These are phyloP conservation scores for Xylariales sp. DNA, from an alignment of 2,329 filamentous ascomycete species.

Conservation along the genomic window DNA sequence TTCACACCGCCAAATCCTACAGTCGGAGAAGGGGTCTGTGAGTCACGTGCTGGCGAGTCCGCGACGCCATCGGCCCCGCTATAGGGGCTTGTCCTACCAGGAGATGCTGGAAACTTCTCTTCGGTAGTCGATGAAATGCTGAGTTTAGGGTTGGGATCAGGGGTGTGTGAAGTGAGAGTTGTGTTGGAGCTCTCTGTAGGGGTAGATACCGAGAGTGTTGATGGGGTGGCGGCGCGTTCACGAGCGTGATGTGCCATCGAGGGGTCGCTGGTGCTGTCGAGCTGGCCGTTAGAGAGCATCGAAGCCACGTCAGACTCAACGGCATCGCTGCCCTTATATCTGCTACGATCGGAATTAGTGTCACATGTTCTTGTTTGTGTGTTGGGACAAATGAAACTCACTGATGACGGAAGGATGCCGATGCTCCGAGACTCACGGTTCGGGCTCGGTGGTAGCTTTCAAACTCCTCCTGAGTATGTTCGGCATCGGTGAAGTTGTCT, in stretches of 20 bases:
- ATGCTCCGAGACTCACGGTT: conserved; percentile 41
- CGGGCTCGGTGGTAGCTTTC: conserved; percentile 50
- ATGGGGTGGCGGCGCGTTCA: conserved; percentile 15
- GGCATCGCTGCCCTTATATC: conserved; percentile 21
- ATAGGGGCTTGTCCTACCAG: background rate
- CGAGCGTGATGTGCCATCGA: conserved; percentile 19
- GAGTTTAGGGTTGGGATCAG: too few species aligned
- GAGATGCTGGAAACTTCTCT: conserved; percentile 1
- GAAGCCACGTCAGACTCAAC: conserved; percentile 25
- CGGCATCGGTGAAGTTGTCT: conserved; percentile 60
- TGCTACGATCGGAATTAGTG: conserved; percentile 11
- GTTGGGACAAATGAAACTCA: conserved; percentile 15
- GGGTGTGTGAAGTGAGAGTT: conserved; percentile 10
- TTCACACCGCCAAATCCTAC: background rate
- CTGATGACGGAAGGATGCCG: conserved; percentile 26
- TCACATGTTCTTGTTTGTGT: conserved; percentile 1
- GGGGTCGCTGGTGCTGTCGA: conserved; percentile 14
- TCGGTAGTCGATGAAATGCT: too few species aligned
- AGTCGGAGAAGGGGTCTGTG: conserved; percentile 1
- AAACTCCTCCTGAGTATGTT: conserved; percentile 57
- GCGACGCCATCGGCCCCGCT: background rate
- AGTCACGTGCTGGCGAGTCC: conserved; percentile 1
- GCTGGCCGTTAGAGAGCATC: conserved; percentile 16
- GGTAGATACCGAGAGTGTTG: conserved; percentile 8
- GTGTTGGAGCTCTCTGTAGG: conserved; percentile 2